Conservation (phyloP, 345 rosid genomes). For the Populus alba region DNA sequence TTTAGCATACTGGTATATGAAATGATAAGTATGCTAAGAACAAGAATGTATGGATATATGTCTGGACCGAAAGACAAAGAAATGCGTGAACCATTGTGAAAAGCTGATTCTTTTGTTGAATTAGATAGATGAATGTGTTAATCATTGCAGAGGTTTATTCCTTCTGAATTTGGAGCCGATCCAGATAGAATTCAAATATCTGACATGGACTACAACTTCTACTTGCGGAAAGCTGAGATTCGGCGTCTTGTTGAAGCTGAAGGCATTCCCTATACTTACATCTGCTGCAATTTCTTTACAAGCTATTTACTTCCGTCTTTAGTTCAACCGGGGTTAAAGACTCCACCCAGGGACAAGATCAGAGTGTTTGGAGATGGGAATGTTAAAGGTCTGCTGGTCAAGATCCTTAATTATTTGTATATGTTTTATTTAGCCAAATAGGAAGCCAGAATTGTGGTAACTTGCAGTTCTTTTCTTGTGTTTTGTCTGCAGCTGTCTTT, state of each 20-base stretch:
- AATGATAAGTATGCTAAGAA: neutral
- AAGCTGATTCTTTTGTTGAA: neutral
- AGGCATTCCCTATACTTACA: slow-evolving; percentile 61
- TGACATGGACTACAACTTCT: slow-evolving; percentile 57
- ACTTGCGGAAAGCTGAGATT: slow-evolving; percentile 57
- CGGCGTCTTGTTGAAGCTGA: slow-evolving; percentile 60
- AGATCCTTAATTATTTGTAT: neutral
- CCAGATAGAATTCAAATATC: slow-evolving; percentile 61
- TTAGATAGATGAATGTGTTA: neutral
- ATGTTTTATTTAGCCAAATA: neutral
- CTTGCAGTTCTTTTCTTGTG: neutral
- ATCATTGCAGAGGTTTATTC: slow-evolving; percentile 69
- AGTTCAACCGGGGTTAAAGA: slow-evolving; percentile 57
- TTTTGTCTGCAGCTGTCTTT: slow-evolving; percentile 51
- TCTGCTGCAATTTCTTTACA: slow-evolving; percentile 67
- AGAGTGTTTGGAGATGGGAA: slow-evolving; percentile 70
- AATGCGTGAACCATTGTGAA: neutral
- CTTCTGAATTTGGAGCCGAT: slow-evolving; percentile 80
- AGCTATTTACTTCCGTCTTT: slow-evolving; percentile 67
- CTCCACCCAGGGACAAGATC: slow-evolving; percentile 65
- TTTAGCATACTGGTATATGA: neutral
- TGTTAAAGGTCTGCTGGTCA: slow-evolving; percentile 47
- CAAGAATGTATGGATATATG: too few relatives aligned
- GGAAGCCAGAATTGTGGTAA: neutral
- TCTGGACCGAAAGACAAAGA: neutral